Base-by-base conservation (phyloP, 2,329 filamentous ascomycete species). In the Colletotrichum sp. region DNA sequence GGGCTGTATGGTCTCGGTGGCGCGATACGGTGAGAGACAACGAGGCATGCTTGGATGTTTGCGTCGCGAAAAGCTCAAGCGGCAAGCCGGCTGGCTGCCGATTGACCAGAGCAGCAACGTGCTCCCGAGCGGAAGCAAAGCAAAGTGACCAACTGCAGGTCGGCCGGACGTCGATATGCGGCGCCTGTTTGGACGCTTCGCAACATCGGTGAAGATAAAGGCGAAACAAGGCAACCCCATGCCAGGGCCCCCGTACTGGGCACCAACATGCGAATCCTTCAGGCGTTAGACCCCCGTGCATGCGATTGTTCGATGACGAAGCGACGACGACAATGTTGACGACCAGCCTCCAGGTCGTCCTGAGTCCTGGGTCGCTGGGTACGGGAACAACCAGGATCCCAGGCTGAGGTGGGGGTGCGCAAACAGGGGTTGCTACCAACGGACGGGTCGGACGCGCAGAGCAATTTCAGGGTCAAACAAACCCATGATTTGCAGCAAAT, bases 401-500 rank as follows among this genome's bases (percentile, higher is more conserved):
- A 68, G 64, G 10, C 52, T 32, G 21, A 39, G 39, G 71, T 76
- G 74, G 74, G 69, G 70, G 70, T 52, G 59, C n/a, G 16, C 18
- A 28, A 68, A 39, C 66, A 71, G 62, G 67, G 67, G 71, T 55
- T 49, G 52, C 72, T 67, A 57, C 75, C 71, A 68, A 71, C 67
- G 67, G 55, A 62, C 63, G 71, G 66, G 72, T 71, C 52, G 71
- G 36, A 60, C 63, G 39, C 72, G 72, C 68, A 55, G 63, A 71
- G 75, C 75, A 75, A 71, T 71, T 71, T 75, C 60, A 75, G 67
- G 71, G 70, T 76, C 64, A 76, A 69, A 73, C 64, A 68, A 69
- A 39, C 70, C 59, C 73, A 66, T 75, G 44, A 55, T 71, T 75
- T 67, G 71, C 66, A 49, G 60, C 72, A 76, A 63, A 67, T 70